phyloP scores from a whole-genome alignment of 1,284 basidiomycete species.

The Ustanciosporium gigantosporum region DNA sequence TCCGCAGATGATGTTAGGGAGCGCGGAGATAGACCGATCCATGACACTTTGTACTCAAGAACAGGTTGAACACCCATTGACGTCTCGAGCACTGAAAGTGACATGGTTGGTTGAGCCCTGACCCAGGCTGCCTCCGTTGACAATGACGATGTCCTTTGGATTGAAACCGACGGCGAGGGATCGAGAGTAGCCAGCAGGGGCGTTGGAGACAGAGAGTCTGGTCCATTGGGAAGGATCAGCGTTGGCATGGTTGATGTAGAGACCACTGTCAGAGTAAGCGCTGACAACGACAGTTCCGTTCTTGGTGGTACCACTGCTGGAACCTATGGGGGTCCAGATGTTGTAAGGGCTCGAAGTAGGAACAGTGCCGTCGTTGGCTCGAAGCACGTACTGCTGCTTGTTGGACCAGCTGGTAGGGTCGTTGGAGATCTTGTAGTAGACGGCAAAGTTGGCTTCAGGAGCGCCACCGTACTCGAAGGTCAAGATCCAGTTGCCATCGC shows the following conservation, averaged over 20 bases:
- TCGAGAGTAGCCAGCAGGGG: conserved; percentile 20
- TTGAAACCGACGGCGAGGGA: conserved; percentile 18
- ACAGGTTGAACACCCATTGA: conserved; percentile 17
- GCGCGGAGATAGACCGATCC: too few relatives aligned
- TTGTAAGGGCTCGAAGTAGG: conserved; percentile 56
- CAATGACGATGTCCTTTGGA: conserved; percentile 29
- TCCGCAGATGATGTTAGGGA: too few relatives aligned
- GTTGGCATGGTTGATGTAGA: conserved; percentile 23
- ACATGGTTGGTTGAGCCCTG: conserved; percentile 17
- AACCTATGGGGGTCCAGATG: conserved; percentile 58
- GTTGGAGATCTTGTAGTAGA: conserved; percentile 29
- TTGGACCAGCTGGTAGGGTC: conserved; percentile 21
- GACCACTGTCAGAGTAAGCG: conserved; percentile 28
- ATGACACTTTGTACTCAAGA: too few relatives aligned
- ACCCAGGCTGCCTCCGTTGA: conserved; percentile 6
- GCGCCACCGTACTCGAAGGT: conserved; percentile 61
- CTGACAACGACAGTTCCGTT: conserved; percentile 61
- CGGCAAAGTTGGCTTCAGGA: conserved; percentile 15
- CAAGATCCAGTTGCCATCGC: conserved; percentile 59
- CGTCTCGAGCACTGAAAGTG: conserved; percentile 19
- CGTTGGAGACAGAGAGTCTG: conserved; percentile 10
- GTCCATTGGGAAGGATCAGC: conserved; percentile 10
- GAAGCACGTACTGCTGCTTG: conserved; percentile 21
- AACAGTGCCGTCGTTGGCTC: conserved; percentile 48
- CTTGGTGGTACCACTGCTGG: conserved; percentile 8